These are phyloP conservation scores for Chiua sp. DNA, from an alignment of 1,284 basidiomycete species.

Conservation along the genomic window DNA sequence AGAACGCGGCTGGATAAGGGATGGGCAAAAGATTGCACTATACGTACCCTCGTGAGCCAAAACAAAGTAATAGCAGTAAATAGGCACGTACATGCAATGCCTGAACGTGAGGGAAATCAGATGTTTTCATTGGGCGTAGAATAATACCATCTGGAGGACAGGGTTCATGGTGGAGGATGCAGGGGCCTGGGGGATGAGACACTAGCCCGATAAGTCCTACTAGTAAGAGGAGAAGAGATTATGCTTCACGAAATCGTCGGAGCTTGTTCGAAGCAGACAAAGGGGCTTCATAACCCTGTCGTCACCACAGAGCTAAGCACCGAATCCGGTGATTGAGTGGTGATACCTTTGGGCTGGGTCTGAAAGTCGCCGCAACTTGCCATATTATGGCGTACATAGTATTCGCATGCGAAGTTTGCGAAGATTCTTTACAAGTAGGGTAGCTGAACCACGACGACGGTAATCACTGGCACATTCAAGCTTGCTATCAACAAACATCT, in stretches of 20 bases:
- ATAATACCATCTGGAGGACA: constrained; percentile 16
- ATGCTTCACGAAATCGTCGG: neutral
- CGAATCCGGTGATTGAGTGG: neutral
- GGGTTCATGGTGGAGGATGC: constrained; percentile 16
- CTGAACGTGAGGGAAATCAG: constrained; percentile 47
- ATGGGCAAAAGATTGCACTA: constrained; percentile 51
- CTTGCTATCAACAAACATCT: neutral
- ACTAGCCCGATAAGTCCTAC: constrained; percentile 8
- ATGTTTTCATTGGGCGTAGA: constrained; percentile 39
- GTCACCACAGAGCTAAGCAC: constrained; percentile 5
- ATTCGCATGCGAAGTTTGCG: too few species aligned
- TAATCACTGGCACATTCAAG: neutral
- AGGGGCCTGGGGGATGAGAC: neutral
- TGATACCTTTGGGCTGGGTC: neutral
- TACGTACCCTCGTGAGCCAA: constrained; percentile 1
- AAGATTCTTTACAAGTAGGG: too few species aligned
- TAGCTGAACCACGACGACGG: too few species aligned
- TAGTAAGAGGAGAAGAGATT: constrained; percentile 16
- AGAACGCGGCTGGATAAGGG: constrained; percentile 55
- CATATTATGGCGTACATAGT: neutral
- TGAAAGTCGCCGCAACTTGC: too few species aligned
- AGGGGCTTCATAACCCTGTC: neutral
- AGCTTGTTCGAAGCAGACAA: neutral
- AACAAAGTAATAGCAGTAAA: neutral
- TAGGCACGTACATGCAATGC: constrained; percentile 50